Conservation (phyloP, 139 green algal genomes). For the Haematococcus lacustris region DNA sequence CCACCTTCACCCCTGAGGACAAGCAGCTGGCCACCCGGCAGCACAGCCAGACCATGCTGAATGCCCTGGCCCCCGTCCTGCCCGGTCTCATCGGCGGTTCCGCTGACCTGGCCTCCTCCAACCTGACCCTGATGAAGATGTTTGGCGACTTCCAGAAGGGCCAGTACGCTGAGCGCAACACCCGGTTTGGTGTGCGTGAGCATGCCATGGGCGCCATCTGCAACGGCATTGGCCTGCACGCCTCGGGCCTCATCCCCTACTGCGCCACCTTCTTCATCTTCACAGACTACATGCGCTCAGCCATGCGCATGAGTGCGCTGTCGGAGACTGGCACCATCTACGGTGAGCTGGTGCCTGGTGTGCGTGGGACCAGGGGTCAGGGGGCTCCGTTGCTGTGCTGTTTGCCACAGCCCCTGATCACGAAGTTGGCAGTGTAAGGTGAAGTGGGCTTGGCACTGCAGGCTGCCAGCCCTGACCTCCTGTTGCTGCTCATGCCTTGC, state of each 20-base stretch:
- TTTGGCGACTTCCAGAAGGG: constrained; percentile 98
- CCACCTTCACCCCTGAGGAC: constrained; percentile 87
- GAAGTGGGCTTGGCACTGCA: too few species aligned
- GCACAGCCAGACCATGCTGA: constrained; percentile 94
- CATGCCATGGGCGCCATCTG: constrained; percentile 96
- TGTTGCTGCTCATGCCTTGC: background rate
- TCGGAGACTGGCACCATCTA: constrained; percentile 83
- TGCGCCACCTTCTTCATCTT: constrained; percentile 99
- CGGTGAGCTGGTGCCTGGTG: constrained; percentile 5
- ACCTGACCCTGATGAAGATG: constrained; percentile 99
- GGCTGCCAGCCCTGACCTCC: too few species aligned
- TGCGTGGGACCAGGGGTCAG: too few species aligned
- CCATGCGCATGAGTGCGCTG: constrained; percentile 93
- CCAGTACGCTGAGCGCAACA: constrained; percentile 86
- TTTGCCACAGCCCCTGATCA: too few species aligned
- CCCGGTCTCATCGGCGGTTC: constrained; percentile 92
- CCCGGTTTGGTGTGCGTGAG: constrained; percentile 97
- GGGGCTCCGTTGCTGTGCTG: too few species aligned
- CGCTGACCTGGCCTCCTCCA: constrained; percentile 95
- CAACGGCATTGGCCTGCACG: constrained; percentile 92
- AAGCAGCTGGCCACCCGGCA: constrained; percentile 91
- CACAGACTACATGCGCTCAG: constrained; percentile 97
- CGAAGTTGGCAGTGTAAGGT: too few species aligned
- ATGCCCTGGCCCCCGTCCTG: constrained; percentile 82
- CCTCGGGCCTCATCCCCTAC: constrained; percentile 89